Conservation (phyloP, 2,329 filamentous ascomycete genomes). For the Verticillium nonalfalfae region DNA sequence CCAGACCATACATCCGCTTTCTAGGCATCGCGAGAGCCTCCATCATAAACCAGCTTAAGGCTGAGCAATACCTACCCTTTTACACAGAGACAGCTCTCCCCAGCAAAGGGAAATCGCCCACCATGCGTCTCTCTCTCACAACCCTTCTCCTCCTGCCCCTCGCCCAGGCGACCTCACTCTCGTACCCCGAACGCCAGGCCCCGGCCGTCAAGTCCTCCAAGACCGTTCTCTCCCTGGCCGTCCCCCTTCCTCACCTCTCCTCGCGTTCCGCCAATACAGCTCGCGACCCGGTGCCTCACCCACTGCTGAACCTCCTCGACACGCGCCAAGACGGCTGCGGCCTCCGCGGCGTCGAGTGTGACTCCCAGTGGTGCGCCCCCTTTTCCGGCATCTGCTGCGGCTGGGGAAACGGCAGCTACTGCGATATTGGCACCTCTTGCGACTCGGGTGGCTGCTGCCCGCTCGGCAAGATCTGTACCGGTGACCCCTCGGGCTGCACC, state of each 20-base stretch:
- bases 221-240: not conserved
- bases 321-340: not conserved
- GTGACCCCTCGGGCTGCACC: constrained; percentile 18
- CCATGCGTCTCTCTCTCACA: not conserved
- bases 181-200: not conserved
- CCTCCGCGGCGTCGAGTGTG: not conserved
- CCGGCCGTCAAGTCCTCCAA: not conserved
- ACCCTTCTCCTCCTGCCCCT: not conserved
- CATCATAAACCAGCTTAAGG: not conserved
- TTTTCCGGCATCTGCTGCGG: constrained; percentile 20
- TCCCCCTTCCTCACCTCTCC: not conserved
- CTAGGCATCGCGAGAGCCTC: not conserved
- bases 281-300: not conserved
- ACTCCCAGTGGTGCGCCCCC: constrained; percentile 19
- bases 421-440: constrained; percentile 22
- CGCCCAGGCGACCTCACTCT: not conserved
- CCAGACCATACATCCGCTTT: not conserved
- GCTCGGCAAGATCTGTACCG: constrained; percentile 22
- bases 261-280: not conserved
- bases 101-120: not conserved
- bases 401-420: constrained; percentile 20
- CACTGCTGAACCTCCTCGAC: not conserved
- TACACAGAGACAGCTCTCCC: not conserved
- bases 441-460: constrained; percentile 22
- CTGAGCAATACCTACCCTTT: not conserved